Percentiles rank a stretch among this genome's conserved stretches.
Conservation (phyloP, 345 rosid genomes). For the Anacardium occidentale region DNA sequence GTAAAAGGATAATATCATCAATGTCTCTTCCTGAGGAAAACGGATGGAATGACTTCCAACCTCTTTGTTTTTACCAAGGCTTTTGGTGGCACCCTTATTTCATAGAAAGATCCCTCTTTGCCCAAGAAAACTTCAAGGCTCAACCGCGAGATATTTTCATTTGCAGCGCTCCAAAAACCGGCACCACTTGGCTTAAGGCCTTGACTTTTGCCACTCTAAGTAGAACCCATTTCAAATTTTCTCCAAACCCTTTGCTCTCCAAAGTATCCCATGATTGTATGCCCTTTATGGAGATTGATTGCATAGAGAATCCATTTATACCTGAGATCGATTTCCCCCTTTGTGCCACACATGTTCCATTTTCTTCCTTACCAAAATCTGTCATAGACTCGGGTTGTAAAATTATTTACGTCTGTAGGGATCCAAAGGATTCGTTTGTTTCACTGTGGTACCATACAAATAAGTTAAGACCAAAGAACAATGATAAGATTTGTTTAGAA, state of each 20-base stretch:
- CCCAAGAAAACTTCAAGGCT: neutral
- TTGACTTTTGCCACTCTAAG: neutral
- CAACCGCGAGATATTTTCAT: neutral
- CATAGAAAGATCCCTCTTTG: neutral
- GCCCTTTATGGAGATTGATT: neutral
- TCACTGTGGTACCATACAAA: neutral
- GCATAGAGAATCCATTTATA: neutral
- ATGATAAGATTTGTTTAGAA: neutral
- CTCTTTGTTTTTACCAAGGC: neutral
- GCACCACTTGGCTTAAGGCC: conserved; percentile 3
- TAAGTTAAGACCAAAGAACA: neutral
- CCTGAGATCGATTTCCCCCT: neutral
- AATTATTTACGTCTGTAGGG: conserved; percentile 15
- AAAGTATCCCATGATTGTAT: neutral
- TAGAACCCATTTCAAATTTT: neutral
- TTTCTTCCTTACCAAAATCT: neutral
- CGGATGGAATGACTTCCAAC: neutral
- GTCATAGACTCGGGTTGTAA: neutral
- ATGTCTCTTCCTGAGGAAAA: neutral
- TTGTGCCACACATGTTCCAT: conserved; percentile 6
- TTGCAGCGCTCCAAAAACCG: neutral
- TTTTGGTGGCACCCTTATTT: neutral
- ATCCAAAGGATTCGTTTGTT: conserved; percentile 12
- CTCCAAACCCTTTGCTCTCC: neutral
- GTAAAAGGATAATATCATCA: neutral